These are phyloP conservation scores for Rhodamnia rubescens DNA, from an alignment of 345 rosid genomes.

Conservation along the genomic window DNA sequence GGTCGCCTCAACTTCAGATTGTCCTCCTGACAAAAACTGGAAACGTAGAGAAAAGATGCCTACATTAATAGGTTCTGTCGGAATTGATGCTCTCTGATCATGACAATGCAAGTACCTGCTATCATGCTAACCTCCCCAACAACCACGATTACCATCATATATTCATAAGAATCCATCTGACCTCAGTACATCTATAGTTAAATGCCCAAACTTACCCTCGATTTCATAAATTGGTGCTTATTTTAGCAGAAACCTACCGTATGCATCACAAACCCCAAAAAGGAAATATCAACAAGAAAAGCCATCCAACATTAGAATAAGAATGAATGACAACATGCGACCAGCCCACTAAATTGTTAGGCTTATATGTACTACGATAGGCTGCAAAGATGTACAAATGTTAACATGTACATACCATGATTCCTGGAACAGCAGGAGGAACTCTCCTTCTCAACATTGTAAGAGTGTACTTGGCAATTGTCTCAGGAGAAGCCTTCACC, in stretches of 20 bases:
- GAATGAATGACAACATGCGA: not conserved
- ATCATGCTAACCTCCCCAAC: not conserved
- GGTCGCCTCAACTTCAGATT: slow-evolving; percentile 91
- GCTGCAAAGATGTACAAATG: not conserved
- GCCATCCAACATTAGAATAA: not conserved
- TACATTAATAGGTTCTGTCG: not conserved
- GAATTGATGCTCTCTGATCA: not conserved
- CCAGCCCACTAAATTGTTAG: not conserved
- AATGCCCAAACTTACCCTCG: not conserved
- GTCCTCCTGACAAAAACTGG: slow-evolving; percentile 98
- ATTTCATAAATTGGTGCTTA: not conserved
- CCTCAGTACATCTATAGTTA: not conserved
- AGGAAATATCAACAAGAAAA: not conserved
- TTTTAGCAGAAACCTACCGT: not conserved
- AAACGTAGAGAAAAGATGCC: not conserved
- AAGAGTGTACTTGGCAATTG: slow-evolving; percentile 84
- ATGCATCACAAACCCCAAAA: not conserved
- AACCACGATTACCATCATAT: not conserved
- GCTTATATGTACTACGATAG: not conserved
- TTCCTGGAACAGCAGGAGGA: slow-evolving; percentile 96
- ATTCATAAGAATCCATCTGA: not conserved
- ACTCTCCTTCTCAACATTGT: slow-evolving; percentile 88
- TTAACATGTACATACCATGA: slow-evolving; percentile 44
- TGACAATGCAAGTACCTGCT: not conserved
- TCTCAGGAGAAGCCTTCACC: slow-evolving; percentile 81